These are phyloP conservation scores for Carex kokanica DNA, from an alignment of 176 grass and related monocot genomes.

Conservation along the genomic window DNA sequence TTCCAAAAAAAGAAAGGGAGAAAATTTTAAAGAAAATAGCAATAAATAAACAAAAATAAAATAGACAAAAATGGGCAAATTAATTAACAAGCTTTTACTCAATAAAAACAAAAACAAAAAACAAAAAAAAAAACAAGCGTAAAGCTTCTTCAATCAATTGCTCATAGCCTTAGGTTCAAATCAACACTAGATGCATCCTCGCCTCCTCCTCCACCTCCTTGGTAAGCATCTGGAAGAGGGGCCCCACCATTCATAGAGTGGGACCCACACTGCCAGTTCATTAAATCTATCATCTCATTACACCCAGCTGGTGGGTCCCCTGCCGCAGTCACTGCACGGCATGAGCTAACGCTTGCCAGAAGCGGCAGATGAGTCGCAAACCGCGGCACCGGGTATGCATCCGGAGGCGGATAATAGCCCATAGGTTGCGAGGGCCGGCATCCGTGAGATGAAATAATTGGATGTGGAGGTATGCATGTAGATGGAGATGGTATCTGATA, in stretches of 20 bases:
- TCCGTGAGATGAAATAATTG: constrained; percentile 37
- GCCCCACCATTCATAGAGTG: neutral
- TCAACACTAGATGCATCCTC: constrained; percentile 21
- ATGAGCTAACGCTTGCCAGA: constrained; percentile 13
- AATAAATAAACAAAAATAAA: constrained; percentile 11
- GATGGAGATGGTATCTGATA: constrained; percentile 31
- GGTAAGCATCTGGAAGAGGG: neutral
- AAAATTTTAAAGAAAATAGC: neutral
- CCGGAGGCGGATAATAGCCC: neutral
- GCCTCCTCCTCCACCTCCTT: constrained; percentile 5
- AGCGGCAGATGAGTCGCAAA: constrained; percentile 30
- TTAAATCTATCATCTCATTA: constrained; percentile 41
- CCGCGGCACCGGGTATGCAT: constrained; percentile 12
- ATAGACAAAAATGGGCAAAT: constrained; percentile 6
- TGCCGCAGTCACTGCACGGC: constrained; percentile 27
- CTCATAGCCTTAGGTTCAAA: constrained; percentile 14
- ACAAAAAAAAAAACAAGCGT: neutral
- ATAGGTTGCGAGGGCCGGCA: constrained; percentile 29
- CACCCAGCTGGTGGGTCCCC: constrained; percentile 23
- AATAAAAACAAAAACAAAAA: too few relatives aligned
- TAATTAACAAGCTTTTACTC: neutral
- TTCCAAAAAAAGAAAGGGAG: constrained; percentile 4
- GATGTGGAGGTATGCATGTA: constrained; percentile 2
- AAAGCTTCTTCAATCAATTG: neutral
- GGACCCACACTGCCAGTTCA: constrained; percentile 43